These are phyloP conservation scores for Verticillium longisporum DNA, from an alignment of 2,329 filamentous ascomycete species.

Conservation along the genomic window DNA sequence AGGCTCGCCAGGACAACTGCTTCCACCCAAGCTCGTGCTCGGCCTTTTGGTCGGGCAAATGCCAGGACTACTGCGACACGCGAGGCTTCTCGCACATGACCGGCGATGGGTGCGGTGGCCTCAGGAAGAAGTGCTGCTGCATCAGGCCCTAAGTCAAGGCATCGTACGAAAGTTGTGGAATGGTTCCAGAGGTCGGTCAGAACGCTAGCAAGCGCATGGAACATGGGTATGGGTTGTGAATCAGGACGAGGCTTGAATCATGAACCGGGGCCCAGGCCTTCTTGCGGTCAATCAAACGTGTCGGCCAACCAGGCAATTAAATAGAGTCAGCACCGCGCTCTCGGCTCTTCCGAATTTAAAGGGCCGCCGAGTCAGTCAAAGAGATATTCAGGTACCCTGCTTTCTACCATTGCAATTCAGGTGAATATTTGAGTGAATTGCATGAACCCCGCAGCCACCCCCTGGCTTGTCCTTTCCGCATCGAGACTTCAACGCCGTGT, in stretches of 20 bases:
- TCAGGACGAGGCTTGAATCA: not conserved
- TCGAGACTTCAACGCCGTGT: not conserved
- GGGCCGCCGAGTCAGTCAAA: not conserved
- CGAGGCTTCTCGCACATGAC: not conserved
- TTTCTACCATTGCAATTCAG: not conserved
- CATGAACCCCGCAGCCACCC: not conserved
- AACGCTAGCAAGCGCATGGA: too few species aligned
- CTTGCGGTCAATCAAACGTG: not conserved
- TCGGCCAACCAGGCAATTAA: not conserved
- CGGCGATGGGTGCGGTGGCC: not conserved
- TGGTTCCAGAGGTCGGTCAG: not conserved
- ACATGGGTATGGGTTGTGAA: not conserved
- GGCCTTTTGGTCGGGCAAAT: not conserved
- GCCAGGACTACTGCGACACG: not conserved
- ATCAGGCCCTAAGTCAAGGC: not conserved
- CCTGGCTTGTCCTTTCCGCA: not conserved
- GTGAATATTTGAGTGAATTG: not conserved
- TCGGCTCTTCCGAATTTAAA: not conserved
- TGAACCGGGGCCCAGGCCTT: not conserved
- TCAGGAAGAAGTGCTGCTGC: not conserved
- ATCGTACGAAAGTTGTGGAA: not conserved
- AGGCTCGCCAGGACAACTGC: not conserved
- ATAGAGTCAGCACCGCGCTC: not conserved
- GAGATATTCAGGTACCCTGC: not conserved
- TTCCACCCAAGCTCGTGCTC: not conserved